These are phyloP conservation scores for Yamagishiella unicocca DNA, from an alignment of 139 green algal species.

Conservation along the genomic window DNA sequence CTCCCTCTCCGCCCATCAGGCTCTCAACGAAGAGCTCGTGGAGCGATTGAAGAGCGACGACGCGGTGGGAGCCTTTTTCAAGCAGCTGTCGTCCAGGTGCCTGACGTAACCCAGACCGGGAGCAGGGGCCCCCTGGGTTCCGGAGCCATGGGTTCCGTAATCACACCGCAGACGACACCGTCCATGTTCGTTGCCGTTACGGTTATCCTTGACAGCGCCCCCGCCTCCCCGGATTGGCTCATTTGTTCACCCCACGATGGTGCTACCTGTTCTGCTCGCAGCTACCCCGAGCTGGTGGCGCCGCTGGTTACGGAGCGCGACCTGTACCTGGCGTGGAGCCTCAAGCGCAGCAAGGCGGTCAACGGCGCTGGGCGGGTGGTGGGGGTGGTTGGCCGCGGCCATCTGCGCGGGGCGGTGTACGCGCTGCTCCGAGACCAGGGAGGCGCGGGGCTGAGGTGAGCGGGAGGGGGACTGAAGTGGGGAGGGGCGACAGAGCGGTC, in stretches of 20 bases:
- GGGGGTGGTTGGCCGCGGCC: conserved; percentile 82
- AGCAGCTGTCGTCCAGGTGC: conserved; percentile 28
- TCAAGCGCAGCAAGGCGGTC: conserved; percentile 84
- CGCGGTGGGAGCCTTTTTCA: conserved; percentile 49
- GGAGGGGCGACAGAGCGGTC: too few species aligned
- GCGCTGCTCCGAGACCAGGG: conserved; percentile 58
- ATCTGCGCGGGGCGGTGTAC: conserved; percentile 75
- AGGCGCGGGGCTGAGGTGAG: conserved; percentile 54
- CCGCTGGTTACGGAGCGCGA: conserved; percentile 81
- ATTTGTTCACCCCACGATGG: not conserved
- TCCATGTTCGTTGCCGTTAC: too few species aligned
- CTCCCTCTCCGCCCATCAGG: not conserved
- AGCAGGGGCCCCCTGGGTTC: not conserved
- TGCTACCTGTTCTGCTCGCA: not conserved
- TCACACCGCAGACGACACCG: too few species aligned
- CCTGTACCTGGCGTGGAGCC: conserved; percentile 81
- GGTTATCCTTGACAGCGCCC: too few species aligned
- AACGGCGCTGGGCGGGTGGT: conserved; percentile 74
- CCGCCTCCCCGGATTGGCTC: too few species aligned
- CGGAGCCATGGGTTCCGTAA: too few species aligned
- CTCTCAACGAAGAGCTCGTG: conserved; percentile 46
- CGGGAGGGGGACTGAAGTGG: too few species aligned
- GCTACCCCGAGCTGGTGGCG: conserved; percentile 58
- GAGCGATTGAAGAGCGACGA: conserved; percentile 64
- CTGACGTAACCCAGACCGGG: not conserved